Base-by-base conservation (phyloP, 345 rosid genomes). In the Rhodamnia rubescens region DNA sequence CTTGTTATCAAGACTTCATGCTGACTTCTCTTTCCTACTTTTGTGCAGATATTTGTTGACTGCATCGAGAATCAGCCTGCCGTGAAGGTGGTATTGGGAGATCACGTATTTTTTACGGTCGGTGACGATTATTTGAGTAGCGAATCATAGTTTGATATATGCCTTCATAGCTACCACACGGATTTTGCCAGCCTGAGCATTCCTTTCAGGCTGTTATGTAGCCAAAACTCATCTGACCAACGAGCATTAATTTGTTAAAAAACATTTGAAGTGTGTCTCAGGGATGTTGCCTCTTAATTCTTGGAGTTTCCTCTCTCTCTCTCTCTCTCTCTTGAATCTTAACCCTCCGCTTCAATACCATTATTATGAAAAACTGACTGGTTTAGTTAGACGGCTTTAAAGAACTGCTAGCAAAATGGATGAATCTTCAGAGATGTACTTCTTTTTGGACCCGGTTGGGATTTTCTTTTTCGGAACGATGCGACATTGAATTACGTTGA, bases 11-110 rank as follows among this genome's bases (percentile, higher is more conserved):
- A 69, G 47, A 44, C 32, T 44, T 64, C 58, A 50, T 40, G 9
- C 61, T 74, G 55, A 52, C 81, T n/a, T 18, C 20, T n/a, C 18
- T 5, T 47, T 11, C 22, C 21, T n/a, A 56, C 50, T 44, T 40
- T n/a, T 58, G 82, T 61, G 87, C 94, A 95, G 98, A 88, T 95
- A 29, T 84, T 74, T 54, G 92, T 95, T 14, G 87, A 87, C 86
- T 90, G 91, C 92, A 86, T 96, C 10, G 98, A 94, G 52, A 91
- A 92, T 27, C 86, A 88, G 86, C 97, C 98, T 49, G 74, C 86
- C 2, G 92, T 88, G 74, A 90, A 86, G 40, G 87, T 96, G 85
- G 88, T 64, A 24, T 87, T 92, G 21, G 99, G 95, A 82, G 87
- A 92, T 58, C 97, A 95, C 53, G 86, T 95, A 3, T 92, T 91